Evolutionary conservation across 495 filamentous ascomycete species (phyloP).

Genomic region (Aspergillus baeticus): DNA sequence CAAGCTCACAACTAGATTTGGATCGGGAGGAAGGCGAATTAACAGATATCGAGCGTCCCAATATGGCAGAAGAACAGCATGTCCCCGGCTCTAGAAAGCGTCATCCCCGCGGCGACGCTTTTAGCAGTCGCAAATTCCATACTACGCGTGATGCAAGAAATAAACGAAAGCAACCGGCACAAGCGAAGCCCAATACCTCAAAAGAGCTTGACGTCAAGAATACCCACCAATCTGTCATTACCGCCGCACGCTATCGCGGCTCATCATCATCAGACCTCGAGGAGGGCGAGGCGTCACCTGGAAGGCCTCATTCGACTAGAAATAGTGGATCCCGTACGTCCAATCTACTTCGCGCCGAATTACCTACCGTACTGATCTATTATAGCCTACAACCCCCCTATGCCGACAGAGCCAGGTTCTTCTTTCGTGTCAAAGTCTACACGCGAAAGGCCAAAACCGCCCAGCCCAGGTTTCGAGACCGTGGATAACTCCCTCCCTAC

Average conservation of each 20-base stretch:
- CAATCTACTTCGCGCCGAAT: not conserved
- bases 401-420: slow-evolving; percentile 27
- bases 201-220: not conserved
- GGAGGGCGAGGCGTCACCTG: slow-evolving; percentile 31
- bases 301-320: slow-evolving; percentile 24
- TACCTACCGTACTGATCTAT: slow-evolving; percentile 18
- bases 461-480: not conserved
- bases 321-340: slow-evolving; percentile 41
- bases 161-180: not conserved
- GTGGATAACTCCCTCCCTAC: not conserved
- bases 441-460: not conserved
- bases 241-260: not conserved
- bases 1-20: slow-evolving; percentile 11
- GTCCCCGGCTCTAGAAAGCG: not conserved
- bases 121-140: not conserved
- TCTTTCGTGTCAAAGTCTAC: not conserved
- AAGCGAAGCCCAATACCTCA: not conserved
- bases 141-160: not conserved
- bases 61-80: slow-evolving; percentile 18
- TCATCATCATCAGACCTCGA: slow-evolving; percentile 21
- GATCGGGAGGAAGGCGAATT: slow-evolving; percentile 72
- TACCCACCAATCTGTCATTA: not conserved
- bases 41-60: slow-evolving; percentile 58
- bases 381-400: slow-evolving; percentile 43
- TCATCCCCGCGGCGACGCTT: not conserved